Evolutionary conservation across 441 rosid genomes (phyloP).

Genomic region (Erodium trifolium): DNA sequence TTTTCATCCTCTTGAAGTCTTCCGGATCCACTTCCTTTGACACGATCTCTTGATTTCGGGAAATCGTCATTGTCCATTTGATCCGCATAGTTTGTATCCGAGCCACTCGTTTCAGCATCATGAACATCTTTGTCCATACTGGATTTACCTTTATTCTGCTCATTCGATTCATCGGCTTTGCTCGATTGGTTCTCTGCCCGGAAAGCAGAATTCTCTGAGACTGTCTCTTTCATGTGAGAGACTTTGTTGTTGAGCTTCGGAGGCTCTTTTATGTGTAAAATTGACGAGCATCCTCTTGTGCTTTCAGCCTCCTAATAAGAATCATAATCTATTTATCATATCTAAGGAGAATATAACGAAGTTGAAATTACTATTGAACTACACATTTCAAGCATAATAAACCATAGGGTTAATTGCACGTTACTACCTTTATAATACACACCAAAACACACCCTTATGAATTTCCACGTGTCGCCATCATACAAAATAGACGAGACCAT

Average conservation of each 20-base stretch:
- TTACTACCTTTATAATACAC: too few species aligned
- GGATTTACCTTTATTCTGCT: conserved; percentile 34
- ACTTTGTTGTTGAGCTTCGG: conserved; percentile 35
- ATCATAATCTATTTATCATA: conserved; percentile 17
- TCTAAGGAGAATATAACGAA: neutral
- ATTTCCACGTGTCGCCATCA: too few species aligned
- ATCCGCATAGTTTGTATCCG: conserved; percentile 58
- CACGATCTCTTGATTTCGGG: conserved; percentile 12
- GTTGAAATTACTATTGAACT: too few species aligned
- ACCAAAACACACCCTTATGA: too few species aligned
- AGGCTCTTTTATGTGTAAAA: conserved; percentile 38
- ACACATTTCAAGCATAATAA: neutral
- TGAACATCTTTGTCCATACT: conserved; percentile 52
- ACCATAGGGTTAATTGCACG: too few species aligned
- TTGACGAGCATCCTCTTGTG: conserved; percentile 36
- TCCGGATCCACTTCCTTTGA: conserved; percentile 37
- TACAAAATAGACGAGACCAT: too few species aligned
- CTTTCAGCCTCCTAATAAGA: conserved; percentile 54
- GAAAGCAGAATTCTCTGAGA: conserved; percentile 49
- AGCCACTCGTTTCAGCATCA: conserved; percentile 79
- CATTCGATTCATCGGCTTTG: conserved; percentile 30
- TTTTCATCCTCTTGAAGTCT: conserved; percentile 56
- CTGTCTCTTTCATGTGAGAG: conserved; percentile 43
- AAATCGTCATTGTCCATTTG: conserved; percentile 37
- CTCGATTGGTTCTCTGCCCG: conserved; percentile 39